phyloP scores from a whole-genome alignment of 1,139 yeast genomes.

The Saccharomyces hybrid region DNA sequence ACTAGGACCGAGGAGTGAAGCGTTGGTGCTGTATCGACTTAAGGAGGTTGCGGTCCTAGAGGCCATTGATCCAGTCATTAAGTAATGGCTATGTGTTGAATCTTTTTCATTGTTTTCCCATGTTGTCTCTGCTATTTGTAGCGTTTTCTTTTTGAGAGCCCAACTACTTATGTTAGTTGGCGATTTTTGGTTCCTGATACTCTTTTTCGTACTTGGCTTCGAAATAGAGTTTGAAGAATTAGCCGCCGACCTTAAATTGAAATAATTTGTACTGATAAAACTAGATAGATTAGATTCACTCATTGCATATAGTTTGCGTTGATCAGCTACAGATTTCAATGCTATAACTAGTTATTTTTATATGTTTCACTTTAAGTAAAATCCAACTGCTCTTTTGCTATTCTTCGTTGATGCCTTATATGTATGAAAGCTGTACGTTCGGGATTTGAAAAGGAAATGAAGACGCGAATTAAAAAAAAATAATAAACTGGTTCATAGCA shows the following conservation, averaged over 20 bases:
- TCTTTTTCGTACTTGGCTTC: not conserved
- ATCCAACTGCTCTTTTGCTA: not conserved
- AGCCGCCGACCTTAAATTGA: conserved; percentile 4
- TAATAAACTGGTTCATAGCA: not conserved
- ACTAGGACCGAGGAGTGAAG: not conserved
- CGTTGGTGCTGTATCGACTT: not conserved
- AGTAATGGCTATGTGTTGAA: not conserved
- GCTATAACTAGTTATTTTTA: not conserved
- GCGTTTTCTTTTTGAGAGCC: not conserved
- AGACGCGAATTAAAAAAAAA: not conserved
- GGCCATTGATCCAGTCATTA: not conserved
- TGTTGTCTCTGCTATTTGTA: not conserved
- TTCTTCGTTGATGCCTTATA: no score
- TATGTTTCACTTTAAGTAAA: not conserved
- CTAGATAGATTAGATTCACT: conserved; percentile 5
- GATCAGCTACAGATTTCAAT: no score
- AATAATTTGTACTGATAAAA: conserved; percentile 6
- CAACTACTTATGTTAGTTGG: not conserved
- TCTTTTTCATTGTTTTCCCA: not conserved
- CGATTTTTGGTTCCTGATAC: not conserved
- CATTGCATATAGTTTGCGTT: not conserved
- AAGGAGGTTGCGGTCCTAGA: not conserved
- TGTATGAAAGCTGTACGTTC: not conserved
- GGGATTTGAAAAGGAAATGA: not conserved
- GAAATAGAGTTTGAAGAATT: not conserved